Percentiles rank a stretch among this genome's conserved stretches.
Conservation (phyloP, 192 early-diverging fungal species). For the Umbelopsis sp. region DNA sequence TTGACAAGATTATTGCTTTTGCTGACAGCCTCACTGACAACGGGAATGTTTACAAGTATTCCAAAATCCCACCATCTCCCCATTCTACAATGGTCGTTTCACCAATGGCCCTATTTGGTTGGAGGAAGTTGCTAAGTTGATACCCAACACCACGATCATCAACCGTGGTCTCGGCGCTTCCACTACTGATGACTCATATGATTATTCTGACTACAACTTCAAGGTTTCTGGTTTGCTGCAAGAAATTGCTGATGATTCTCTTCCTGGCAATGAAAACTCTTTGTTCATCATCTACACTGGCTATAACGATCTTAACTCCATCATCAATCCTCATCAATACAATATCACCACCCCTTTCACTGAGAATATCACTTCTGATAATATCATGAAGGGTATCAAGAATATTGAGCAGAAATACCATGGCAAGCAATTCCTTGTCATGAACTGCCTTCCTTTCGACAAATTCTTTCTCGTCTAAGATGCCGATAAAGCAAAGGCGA, state of each 20-base stretch:
- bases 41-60: conserved; percentile 14
- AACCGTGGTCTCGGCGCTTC: conserved; percentile 16
- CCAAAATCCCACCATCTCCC: conserved; percentile 6
- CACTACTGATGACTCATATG: conserved; percentile 1
- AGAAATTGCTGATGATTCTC: background rate
- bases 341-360: background rate
- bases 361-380: background rate
- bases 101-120: background rate
- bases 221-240: background rate
- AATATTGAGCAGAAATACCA: background rate
- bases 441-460: conserved; percentile 3
- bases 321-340: background rate
- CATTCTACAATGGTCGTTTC: background rate
- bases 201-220: conserved; percentile 2
- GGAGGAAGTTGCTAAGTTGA: background rate
- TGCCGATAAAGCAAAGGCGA: background rate
- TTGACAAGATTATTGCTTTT: conserved; percentile 23
- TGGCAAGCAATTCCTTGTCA: conserved; percentile 3
- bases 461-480: background rate
- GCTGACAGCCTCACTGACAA: conserved; percentile 24
- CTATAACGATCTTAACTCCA: conserved; percentile 2
- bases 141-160: background rate
- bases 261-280: background rate
- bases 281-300: background rate
- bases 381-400: background rate